Conservation (phyloP, 768 basidiomycete genomes). For the Exsudoporus frostii region DNA sequence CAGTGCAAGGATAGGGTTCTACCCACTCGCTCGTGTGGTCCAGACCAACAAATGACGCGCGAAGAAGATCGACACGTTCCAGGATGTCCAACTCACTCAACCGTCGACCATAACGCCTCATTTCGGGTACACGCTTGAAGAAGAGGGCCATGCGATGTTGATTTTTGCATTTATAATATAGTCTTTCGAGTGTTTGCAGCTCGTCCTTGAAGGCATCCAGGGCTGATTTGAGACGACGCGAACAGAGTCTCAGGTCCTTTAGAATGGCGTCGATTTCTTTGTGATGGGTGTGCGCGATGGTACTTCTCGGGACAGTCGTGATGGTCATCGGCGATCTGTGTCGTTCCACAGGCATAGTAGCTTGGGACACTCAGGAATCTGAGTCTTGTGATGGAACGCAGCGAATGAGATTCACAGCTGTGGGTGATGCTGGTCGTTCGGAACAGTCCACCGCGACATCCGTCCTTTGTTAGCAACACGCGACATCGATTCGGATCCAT, state of each 20-base stretch:
- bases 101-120: conserved; percentile 42
- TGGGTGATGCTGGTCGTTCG: too few relatives aligned
- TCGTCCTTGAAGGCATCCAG: conserved; percentile 28
- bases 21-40: conserved; percentile 25
- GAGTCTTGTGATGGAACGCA: background rate
- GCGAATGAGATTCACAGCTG: background rate
- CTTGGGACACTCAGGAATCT: too few relatives aligned
- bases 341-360: conserved; percentile 5
- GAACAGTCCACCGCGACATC: background rate
- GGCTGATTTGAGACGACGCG: conserved; percentile 50
- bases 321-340: conserved; percentile 5
- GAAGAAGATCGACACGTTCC: conserved; percentile 23
- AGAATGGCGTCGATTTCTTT: conserved; percentile 51
- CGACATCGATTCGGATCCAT: too few relatives aligned
- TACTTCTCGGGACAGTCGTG: conserved; percentile 15
- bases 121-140: conserved; percentile 61
- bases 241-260: conserved; percentile 55
- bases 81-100: conserved; percentile 15
- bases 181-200: conserved; percentile 55
- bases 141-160: conserved; percentile 54
- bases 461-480: too few relatives aligned
- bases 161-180: conserved; percentile 80
- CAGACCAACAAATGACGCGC: conserved; percentile 30
- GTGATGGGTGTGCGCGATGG: conserved; percentile 27
- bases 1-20: background rate